Base-by-base conservation (phyloP, 2,329 filamentous ascomycete genomes). In the Xylaria arbuscula region DNA sequence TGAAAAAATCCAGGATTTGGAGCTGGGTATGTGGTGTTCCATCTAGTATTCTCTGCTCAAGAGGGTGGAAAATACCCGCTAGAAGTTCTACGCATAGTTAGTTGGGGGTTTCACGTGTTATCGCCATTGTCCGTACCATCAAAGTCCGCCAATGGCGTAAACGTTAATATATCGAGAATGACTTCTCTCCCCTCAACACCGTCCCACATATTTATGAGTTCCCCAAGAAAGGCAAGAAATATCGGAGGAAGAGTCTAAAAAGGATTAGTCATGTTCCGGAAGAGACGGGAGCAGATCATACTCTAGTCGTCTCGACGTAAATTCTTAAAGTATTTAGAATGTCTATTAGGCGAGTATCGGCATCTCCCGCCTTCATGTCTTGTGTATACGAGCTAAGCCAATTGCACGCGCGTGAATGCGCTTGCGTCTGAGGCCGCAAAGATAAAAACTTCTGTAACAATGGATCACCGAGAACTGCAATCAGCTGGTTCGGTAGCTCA, bases 401-500 rank as follows among this genome's bases (percentile, higher is more conserved):
- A 72, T 86, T 85, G 51, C 85, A 82, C 51, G 89, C 82, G n/a
- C 89, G 83, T 59, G 81, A 81, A 34, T 83, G 80, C 13, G 83
- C 83, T 57, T 84, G 82, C 17, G 82, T 80, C 42, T 87, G 85
- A 1, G 90, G 87, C 58, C 87, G 86, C 36, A 92, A 81, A n/a
- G 92, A 81, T 40, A 93, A 81, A 28, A 95, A 83, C 76, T 95
- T 96, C 77, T 95, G 93, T 1, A 95, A 85, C 36, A 97, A 82
- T 2, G 91, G 91, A 75, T 97, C 92, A 1, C 87, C 88, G 15
- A 97, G 82, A 3, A 92, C 89, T 5, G 93, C 92, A 48, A 94
- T 89, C 1, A 97, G 84, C 79, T 97, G 93, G 70, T 92, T 94
- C 0, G 93, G 93, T 48, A 94, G 82, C 78, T 96, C 92, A 32